Evolutionary conservation across 1,284 basidiomycete genomes (phyloP).

Genomic region (Naganishia sp.): DNA sequence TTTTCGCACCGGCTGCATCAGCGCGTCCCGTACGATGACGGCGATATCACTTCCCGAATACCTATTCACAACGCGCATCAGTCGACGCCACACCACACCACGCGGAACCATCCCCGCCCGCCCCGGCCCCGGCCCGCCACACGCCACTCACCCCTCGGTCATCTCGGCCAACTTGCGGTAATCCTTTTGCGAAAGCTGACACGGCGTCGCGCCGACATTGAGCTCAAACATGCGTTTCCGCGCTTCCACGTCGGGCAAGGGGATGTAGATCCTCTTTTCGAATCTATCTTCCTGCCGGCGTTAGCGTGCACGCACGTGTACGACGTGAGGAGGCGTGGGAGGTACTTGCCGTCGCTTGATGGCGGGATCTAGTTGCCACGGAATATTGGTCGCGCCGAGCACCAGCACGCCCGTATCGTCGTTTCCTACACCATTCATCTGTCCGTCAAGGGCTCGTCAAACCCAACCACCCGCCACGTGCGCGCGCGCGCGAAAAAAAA

Average conservation of each 20-base stretch:
- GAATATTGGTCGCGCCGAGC: constrained; percentile 97
- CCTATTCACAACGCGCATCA: constrained; percentile 45
- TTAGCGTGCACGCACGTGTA: no score
- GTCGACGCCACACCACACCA: background rate
- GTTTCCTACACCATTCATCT: constrained; percentile 98
- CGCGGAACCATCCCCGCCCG: no score
- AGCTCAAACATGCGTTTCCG: constrained; percentile 94
- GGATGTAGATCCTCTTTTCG: constrained; percentile 98
- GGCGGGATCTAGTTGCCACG: constrained; percentile 94
- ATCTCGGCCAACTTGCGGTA: constrained; percentile 77
- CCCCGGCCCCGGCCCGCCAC: no score
- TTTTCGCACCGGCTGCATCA: constrained; percentile 98
- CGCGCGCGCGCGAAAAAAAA: no score
- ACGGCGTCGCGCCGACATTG: constrained; percentile 91
- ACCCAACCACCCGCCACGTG: no score
- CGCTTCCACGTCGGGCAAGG: constrained; percentile 91
- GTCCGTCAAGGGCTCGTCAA: constrained; percentile 45
- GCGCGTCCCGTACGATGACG: constrained; percentile 90
- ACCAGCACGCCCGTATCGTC: constrained; percentile 97
- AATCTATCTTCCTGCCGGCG: constrained; percentile 60
- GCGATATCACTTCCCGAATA: constrained; percentile 96
- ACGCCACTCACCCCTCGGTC: constrained; percentile 84
- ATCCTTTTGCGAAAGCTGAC: constrained; percentile 75
- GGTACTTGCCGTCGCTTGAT: constrained; percentile 83
- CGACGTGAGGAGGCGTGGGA: background rate